A percentile compares a stretch with the other conserved stretches of the same genome.
Evolutionary conservation across 345 rosid genomes (phyloP).

Genomic region (Murraya paniculata): DNA sequence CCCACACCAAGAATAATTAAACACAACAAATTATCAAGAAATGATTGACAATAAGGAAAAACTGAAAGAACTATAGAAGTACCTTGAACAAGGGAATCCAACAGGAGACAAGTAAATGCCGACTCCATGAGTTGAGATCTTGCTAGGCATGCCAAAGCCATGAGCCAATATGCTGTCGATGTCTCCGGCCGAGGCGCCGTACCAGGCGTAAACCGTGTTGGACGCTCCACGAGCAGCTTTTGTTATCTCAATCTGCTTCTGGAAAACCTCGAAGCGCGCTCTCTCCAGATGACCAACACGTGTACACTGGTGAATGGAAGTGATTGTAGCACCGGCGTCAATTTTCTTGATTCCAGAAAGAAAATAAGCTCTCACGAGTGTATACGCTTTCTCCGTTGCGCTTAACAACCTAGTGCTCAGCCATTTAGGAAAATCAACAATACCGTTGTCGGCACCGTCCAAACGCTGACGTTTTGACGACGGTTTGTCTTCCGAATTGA

Average conservation of each 20-base stretch:
- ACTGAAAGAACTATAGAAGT: not conserved
- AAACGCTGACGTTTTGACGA: conserved; percentile 23
- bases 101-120: conserved; percentile 44
- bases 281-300: conserved; percentile 18
- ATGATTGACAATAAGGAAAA: not conserved
- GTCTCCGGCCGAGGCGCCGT: conserved; percentile 30
- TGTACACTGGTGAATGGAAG: conserved; percentile 34
- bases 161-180: conserved; percentile 31
- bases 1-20: not conserved
- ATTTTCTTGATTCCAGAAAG: conserved; percentile 24
- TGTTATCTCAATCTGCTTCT: conserved; percentile 27
- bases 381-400: conserved; percentile 20
- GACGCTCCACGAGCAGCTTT: conserved; percentile 26
- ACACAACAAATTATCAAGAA: not conserved
- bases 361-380: conserved; percentile 25
- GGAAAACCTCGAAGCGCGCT: conserved; percentile 36
- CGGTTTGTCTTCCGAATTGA: conserved; percentile 20
- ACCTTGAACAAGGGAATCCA: conserved; percentile 38
- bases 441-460: not conserved
- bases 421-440: conserved; percentile 23
- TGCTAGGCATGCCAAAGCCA: conserved; percentile 37
- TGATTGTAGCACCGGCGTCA: conserved; percentile 21
- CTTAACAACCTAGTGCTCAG: conserved; percentile 22
- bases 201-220: conserved; percentile 42
- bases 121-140: conserved; percentile 26